Conservation (phyloP, 192 early-diverging fungal genomes). For the Rhizoclosmatium globosum region DNA sequence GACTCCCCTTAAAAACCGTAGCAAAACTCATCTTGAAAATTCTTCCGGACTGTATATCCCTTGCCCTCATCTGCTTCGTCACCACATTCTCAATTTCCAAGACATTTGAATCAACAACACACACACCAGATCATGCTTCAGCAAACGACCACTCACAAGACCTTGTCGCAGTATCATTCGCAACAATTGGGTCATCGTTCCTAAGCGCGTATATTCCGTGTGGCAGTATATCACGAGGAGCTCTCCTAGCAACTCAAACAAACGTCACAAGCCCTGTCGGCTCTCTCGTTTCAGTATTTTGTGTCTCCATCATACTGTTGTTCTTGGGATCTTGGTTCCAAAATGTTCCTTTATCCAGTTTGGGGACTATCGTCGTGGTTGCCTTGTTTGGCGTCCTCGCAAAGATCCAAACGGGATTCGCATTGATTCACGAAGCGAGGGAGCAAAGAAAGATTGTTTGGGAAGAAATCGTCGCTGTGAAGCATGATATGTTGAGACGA, state of each 20-base stretch:
- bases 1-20: background rate
- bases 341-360: background rate
- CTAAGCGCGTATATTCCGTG: conserved; percentile 11
- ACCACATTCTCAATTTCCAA: conserved; percentile 36
- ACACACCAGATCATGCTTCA: background rate
- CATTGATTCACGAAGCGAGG: background rate
- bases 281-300: background rate
- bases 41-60: conserved; percentile 15
- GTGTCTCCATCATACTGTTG: background rate
- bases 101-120: conserved; percentile 18
- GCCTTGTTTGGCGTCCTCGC: background rate
- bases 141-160: conserved; percentile 7
- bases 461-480: background rate
- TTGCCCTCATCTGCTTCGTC: conserved; percentile 28
- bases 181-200: conserved; percentile 11
- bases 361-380: background rate
- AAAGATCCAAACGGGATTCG: background rate
- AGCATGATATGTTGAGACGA: background rate
- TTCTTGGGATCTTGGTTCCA: background rate
- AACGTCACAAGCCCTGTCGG: conserved; percentile 2
- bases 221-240: conserved; percentile 17
- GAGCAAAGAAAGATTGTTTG: background rate
- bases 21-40: background rate
- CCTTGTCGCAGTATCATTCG: conserved; percentile 14
- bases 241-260: conserved; percentile 28